Evolutionary conservation across 495 filamentous ascomycete species (phyloP), one percentile per base, ranked within the genome.

Genomic region (Penicillium soppii): DNA sequence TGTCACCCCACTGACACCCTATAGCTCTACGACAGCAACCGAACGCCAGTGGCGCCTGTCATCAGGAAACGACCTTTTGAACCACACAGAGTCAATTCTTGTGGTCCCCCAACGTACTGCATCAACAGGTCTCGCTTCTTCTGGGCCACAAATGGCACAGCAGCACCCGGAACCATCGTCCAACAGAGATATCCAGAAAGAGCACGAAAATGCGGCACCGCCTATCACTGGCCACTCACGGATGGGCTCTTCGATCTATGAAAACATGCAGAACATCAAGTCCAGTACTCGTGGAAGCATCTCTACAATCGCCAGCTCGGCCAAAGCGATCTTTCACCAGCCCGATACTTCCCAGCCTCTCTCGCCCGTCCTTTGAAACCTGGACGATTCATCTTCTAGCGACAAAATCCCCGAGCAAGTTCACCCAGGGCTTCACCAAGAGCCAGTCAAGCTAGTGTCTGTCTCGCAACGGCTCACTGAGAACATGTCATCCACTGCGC

Each of bases 1-100:
- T 1, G 47, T 57, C 33, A 27, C 54, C 9, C 57, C 57, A n/a
- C 43, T 50, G 2, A 40, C 56, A 5, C 13, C 43, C 19, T 58
- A 58, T 27, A 58, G 45, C 13, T 63, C 62, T 1, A 54, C 54
- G 1, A 50, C 41, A 26, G 49, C 48, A 27, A 50, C 52, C 40
- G 47, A 23, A 36, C 47, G 26, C 13, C 36, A 16, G 25, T 49
- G 36, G 37, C 27, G 27, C 7, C n/a, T 49, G 4, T 29, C 36
- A 22, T 32, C 26, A 13, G 36, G 47, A 3, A 49, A 49, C n/a
- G 47, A 19, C 0, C 0, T n/a, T 2, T 1, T 41, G 4, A 40
- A 32, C 19, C 17, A 40, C 9, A 22, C 22, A 22, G 21, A 21
- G 1, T 26, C 27, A 15, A 12, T 12, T 3, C 4, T 32, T 3